A percentile compares a stretch with the other conserved stretches of the same genome.
phyloP scores from a whole-genome alignment of 2,329 filamentous ascomycete genomes.

The Colletotrichum gloeosporioides region DNA sequence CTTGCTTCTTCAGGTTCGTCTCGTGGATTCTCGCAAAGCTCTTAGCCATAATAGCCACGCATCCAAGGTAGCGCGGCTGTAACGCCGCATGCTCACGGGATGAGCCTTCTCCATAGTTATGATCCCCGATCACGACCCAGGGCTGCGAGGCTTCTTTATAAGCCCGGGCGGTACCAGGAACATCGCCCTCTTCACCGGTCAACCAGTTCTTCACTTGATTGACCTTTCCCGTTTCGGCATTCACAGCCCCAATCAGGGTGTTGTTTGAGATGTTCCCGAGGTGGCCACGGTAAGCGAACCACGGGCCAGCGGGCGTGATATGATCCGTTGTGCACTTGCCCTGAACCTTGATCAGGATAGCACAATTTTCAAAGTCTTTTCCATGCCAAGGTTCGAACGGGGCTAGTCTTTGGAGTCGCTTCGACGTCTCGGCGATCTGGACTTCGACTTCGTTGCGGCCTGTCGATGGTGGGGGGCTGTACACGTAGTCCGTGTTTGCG shows the following conservation, averaged over 20 bases:
- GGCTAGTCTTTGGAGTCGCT: constrained; percentile 74
- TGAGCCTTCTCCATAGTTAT: constrained; percentile 81
- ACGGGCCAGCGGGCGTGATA: constrained; percentile 80
- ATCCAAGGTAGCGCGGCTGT: constrained; percentile 83
- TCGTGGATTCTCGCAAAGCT: constrained; percentile 90
- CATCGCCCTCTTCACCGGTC: constrained; percentile 65
- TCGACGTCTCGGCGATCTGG: constrained; percentile 71
- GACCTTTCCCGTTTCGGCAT: constrained; percentile 55
- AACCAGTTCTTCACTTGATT: constrained; percentile 58
- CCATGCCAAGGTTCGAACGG: constrained; percentile 75
- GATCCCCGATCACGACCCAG: constrained; percentile 31
- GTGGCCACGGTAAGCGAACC: constrained; percentile 81
- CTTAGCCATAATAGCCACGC: constrained; percentile 80
- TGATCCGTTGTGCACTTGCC: constrained; percentile 82
- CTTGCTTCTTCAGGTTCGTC: constrained; percentile 91
- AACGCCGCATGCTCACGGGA: constrained; percentile 87
- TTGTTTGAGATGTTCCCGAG: constrained; percentile 85
- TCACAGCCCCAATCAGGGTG: constrained; percentile 59
- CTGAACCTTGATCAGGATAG: constrained; percentile 77
- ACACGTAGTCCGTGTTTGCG: constrained; percentile 50
- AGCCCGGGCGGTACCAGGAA: constrained; percentile 76
- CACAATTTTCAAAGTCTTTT: constrained; percentile 69
- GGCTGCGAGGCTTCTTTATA: constrained; percentile 60
- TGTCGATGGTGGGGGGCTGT: constrained; percentile 55
- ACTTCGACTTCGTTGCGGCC: constrained; percentile 55